Percentiles rank a stretch among this genome's conserved stretches.
Evolutionary conservation across 2,329 filamentous ascomycete species (phyloP).

Genomic region (Amesomyces nigricolor): DNA sequence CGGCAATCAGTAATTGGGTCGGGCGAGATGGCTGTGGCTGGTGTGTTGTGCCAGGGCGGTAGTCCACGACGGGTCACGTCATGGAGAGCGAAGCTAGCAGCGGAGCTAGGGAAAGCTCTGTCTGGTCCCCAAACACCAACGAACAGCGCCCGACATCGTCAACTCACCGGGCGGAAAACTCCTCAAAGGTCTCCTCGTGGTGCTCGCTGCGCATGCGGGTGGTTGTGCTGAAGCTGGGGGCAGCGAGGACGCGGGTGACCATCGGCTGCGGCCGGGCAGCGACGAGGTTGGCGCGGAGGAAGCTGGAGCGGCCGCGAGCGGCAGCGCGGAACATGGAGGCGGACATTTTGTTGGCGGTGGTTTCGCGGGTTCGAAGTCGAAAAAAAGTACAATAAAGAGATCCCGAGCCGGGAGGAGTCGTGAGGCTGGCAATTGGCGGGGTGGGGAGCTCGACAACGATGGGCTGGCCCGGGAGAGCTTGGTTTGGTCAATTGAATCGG

Average conservation of each 20-base stretch:
- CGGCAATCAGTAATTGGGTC: conserved; percentile 36
- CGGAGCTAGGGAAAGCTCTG: conserved; percentile 19
- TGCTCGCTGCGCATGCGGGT: conserved; percentile 55
- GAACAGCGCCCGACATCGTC: conserved; percentile 11
- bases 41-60: conserved; percentile 1
- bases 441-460: conserved; percentile 20
- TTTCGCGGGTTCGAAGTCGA: too few species aligned
- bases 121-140: background rate
- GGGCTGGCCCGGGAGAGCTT: conserved; percentile 21
- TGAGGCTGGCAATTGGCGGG: conserved; percentile 21
- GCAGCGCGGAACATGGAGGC: conserved; percentile 64
- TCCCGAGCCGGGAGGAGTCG: conserved; percentile 14
- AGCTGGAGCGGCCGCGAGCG: conserved; percentile 58
- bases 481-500: conserved; percentile 21
- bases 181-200: conserved; percentile 96
- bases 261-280: conserved; percentile 50
- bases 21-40: conserved; percentile 6
- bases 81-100: conserved; percentile 10
- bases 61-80: conserved; percentile 12
- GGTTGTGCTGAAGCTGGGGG: conserved; percentile 59
- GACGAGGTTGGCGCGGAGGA: conserved; percentile 60
- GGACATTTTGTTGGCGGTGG: conserved; percentile 36
- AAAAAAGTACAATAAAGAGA: conserved; percentile 1
- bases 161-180: conserved; percentile 92
- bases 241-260: conserved; percentile 48